A percentile compares a stretch with the other conserved stretches of the same genome.
These are phyloP conservation scores for Lachnellula hyalina DNA, from an alignment of 2,329 filamentous ascomycete species.

Conservation along the genomic window DNA sequence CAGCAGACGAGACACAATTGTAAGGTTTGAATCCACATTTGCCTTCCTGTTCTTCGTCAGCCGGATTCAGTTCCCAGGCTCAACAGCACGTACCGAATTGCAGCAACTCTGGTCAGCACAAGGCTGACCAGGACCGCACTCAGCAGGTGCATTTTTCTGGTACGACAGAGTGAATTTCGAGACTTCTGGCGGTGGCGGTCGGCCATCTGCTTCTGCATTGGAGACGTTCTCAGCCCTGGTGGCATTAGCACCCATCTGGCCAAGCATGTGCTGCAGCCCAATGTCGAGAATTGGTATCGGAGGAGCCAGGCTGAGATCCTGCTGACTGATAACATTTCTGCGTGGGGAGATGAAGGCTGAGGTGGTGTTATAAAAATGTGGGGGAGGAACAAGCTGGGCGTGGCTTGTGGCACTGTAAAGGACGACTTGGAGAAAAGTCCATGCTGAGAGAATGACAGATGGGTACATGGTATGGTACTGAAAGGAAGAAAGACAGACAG, in stretches of 20 bases:
- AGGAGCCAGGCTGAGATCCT: slow-evolving; percentile 7
- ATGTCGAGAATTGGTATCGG: slow-evolving; percentile 17
- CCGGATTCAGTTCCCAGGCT: neutral
- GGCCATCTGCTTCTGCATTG: neutral
- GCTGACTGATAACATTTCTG: slow-evolving; percentile 5
- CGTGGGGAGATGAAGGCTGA: neutral
- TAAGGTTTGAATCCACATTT: slow-evolving; percentile 19
- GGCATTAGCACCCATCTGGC: slow-evolving; percentile 17
- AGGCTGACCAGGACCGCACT: slow-evolving; percentile 13
- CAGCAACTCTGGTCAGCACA: slow-evolving; percentile 22
- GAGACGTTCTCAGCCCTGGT: slow-evolving; percentile 13
- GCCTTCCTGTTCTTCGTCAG: slow-evolving; percentile 15
- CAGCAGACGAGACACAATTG: slow-evolving; percentile 11
- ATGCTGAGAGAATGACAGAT: slow-evolving; percentile 5
- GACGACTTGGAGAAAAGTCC: slow-evolving; percentile 1
- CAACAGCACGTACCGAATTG: slow-evolving; percentile 12
- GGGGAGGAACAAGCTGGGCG: slow-evolving; percentile 1
- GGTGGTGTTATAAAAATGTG: neutral
- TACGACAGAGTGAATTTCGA: neutral
- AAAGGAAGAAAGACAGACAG: neutral
- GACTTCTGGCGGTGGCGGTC: neutral
- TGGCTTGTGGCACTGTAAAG: neutral
- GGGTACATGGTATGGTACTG: slow-evolving; percentile 3
- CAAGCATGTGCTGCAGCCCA: slow-evolving; percentile 15
- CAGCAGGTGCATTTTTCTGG: neutral